phyloP scores from a whole-genome alignment of 176 grass and related monocot species.

The Tillandsia leiboldiana region DNA sequence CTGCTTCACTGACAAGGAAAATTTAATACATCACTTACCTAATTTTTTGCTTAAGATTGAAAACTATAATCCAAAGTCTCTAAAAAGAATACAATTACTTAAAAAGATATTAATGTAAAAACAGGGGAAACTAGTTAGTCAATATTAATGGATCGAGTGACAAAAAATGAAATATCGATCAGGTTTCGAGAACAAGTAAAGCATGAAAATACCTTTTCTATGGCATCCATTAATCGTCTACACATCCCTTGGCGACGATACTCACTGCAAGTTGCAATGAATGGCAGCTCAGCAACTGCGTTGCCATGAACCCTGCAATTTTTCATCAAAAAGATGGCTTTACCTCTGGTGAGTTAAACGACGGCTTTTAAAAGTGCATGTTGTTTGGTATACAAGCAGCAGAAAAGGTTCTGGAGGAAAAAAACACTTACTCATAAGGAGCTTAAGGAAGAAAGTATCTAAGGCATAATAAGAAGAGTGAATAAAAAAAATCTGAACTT shows the following conservation, averaged over 20 bases:
- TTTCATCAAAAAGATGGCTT: not conserved
- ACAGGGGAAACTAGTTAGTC: not conserved
- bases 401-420: not conserved
- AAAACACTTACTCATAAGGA: not conserved
- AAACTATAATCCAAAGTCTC: too few relatives aligned
- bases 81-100: too few relatives aligned
- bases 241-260: conserved; percentile 91
- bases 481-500: too few relatives aligned
- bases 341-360: not conserved
- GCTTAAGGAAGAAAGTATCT: not conserved
- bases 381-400: not conserved
- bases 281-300: conserved; percentile 76
- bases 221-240: conserved; percentile 48
- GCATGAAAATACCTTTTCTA: conserved; percentile 63
- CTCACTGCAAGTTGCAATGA: conserved; percentile 68
- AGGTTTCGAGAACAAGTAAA: not conserved
- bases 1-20: too few relatives aligned
- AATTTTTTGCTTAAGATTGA: too few relatives aligned
- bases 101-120: not conserved
- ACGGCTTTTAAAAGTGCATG: not conserved
- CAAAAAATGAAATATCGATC: too few relatives aligned
- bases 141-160: not conserved
- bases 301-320: conserved; percentile 72
- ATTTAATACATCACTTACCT: too few relatives aligned
- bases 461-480: too few relatives aligned